Percentiles rank a stretch among this genome's conserved stretches.
These are phyloP conservation scores for Chaetomium sp. DNA, from an alignment of 2,329 filamentous ascomycete genomes.

Conservation along the genomic window DNA sequence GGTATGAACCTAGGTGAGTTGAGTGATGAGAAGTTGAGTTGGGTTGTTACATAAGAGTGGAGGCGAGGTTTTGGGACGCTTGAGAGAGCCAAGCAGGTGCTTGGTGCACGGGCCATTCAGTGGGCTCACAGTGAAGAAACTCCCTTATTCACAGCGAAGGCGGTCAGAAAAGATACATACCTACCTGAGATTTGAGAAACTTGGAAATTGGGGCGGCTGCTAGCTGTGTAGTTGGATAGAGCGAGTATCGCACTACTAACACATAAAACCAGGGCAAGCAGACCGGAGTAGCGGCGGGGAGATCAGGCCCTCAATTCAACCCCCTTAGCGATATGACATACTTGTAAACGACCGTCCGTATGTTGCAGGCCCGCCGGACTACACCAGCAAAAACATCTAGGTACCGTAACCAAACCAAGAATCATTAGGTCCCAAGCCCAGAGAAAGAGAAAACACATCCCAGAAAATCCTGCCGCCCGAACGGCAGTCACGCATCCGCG, in stretches of 20 bases:
- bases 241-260: background rate
- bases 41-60: background rate
- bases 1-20: background rate
- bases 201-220: background rate
- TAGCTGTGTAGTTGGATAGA: background rate
- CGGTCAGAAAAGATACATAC: background rate
- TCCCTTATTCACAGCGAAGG: background rate
- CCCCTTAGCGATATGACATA: background rate
- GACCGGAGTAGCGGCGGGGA: background rate
- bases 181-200: no score
- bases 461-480: background rate
- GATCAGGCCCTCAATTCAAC: background rate
- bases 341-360: no score
- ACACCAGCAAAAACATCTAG: background rate
- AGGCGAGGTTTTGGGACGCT: background rate
- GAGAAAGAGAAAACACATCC: background rate
- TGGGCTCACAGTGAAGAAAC: background rate
- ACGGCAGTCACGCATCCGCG: slow-evolving; percentile 13
- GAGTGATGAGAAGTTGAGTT: background rate
- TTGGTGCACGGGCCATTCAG: slow-evolving; percentile 7
- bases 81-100: background rate
- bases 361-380: background rate
- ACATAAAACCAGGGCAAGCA: background rate
- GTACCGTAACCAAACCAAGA: background rate
- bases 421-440: background rate